phyloP scores from a whole-genome alignment of 1,139 yeast genomes.

The Yamadazyma taylorii region DNA sequence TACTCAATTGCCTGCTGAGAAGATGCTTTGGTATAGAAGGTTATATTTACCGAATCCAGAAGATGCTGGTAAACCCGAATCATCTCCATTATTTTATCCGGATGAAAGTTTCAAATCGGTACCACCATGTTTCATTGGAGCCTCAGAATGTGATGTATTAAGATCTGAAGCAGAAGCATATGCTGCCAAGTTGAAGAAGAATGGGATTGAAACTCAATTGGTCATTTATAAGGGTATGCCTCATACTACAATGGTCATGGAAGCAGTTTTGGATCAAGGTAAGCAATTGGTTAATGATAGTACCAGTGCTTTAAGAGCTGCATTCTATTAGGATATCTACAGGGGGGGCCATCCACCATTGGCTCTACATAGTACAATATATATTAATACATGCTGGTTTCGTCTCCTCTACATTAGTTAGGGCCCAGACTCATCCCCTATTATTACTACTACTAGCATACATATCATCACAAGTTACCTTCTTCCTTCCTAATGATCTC shows the following conservation, averaged over 20 bases:
- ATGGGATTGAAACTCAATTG: conserved; percentile 37
- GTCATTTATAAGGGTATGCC: conserved; percentile 45
- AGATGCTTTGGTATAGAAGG: conserved; percentile 50
- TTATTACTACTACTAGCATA: conserved; percentile 17
- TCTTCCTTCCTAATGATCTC: conserved; percentile 48
- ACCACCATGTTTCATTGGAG: conserved; percentile 46
- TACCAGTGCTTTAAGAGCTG: conserved; percentile 26
- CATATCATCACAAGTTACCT: conserved; percentile 50
- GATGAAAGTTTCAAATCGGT: conserved; percentile 37
- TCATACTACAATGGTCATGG: conserved; percentile 52
- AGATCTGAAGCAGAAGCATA: conserved; percentile 46
- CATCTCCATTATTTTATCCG: conserved; percentile 45
- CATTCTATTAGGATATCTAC: conserved; percentile 11
- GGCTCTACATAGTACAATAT: too few relatives aligned
- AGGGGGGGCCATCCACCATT: too few relatives aligned
- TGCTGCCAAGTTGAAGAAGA: conserved; percentile 35
- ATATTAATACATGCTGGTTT: neutral
- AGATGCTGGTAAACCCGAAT: conserved; percentile 37
- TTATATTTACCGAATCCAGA: conserved; percentile 42
- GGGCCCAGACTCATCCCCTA: neutral
- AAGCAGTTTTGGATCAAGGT: conserved; percentile 41
- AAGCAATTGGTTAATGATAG: conserved; percentile 32
- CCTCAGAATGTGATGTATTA: conserved; percentile 48
- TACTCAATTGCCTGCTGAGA: conserved; percentile 48
- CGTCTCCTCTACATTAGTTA: too few relatives aligned